Conservation (phyloP, 495 filamentous ascomycete species). For the Podospora tetraspora region DNA sequence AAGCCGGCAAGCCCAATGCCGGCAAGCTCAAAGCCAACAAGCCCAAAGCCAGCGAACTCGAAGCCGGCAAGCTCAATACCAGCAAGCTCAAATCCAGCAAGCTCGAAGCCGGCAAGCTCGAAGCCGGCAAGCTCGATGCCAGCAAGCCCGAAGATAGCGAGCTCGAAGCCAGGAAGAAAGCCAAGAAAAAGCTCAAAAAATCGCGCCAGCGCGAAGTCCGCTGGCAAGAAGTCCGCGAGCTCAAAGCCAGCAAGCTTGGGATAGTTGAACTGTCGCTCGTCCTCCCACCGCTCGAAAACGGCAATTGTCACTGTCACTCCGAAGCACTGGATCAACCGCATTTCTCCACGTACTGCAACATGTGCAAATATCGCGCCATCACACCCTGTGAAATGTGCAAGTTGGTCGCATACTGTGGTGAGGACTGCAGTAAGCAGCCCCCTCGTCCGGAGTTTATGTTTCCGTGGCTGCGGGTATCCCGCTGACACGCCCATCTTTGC, state of each 20-base stretch:
- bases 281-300: not conserved
- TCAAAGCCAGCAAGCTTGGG: not conserved
- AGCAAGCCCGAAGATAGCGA: too few species aligned
- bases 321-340: not conserved
- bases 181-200: too few species aligned
- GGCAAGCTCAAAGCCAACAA: too few species aligned
- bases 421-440: not conserved
- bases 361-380: not conserved
- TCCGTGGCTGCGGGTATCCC: not conserved
- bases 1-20: too few species aligned
- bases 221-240: too few species aligned
- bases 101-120: too few species aligned
- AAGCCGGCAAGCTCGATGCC: too few species aligned
- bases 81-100: too few species aligned
- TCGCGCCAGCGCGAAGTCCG: too few species aligned
- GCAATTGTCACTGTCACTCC: not conserved
- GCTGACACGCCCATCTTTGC: not conserved
- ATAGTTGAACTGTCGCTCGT: not conserved
- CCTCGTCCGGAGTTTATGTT: not conserved
- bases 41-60: too few species aligned
- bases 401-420: not conserved
- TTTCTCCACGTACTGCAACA: not conserved
- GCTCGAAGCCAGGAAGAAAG: too few species aligned
- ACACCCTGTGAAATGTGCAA: not conserved
- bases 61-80: too few species aligned